These are phyloP conservation scores for Athelia sp. DNA, from an alignment of 1,284 basidiomycete species.

Conservation along the genomic window DNA sequence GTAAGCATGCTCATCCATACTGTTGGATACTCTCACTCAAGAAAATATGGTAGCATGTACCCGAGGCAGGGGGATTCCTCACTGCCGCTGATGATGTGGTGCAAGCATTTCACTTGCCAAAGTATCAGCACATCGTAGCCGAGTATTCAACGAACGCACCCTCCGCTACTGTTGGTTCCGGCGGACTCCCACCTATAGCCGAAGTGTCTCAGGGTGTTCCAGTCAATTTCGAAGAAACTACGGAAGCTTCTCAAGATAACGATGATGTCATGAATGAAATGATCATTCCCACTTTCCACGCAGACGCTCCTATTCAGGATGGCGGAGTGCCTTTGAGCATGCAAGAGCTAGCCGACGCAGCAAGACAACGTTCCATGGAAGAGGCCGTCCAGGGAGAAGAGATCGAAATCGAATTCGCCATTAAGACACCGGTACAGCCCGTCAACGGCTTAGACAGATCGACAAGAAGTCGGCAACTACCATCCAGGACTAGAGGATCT, in stretches of 20 bases:
- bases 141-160: conserved; percentile 14
- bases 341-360: conserved; percentile 57
- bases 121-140: conserved; percentile 37
- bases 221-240: conserved; percentile 17
- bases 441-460: neutral
- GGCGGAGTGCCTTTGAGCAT: conserved; percentile 49
- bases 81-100: conserved; percentile 71
- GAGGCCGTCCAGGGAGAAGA: no score
- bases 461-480: neutral
- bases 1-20: neutral
- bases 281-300: conserved; percentile 6
- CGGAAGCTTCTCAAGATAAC: conserved; percentile 25
- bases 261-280: conserved; percentile 30
- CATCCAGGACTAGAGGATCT: neutral
- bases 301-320: conserved; percentile 8
- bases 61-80: conserved; percentile 57
- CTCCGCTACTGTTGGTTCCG: conserved; percentile 6
- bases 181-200: conserved; percentile 5
- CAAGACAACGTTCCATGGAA: neutral
- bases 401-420: neutral
- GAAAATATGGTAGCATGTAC: conserved; percentile 10
- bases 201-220: neutral
- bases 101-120: conserved; percentile 63
- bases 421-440: neutral
- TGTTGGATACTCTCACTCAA: neutral